Conservation (phyloP, 1,284 basidiomycete genomes). For the Ceratobasidium sp. region DNA sequence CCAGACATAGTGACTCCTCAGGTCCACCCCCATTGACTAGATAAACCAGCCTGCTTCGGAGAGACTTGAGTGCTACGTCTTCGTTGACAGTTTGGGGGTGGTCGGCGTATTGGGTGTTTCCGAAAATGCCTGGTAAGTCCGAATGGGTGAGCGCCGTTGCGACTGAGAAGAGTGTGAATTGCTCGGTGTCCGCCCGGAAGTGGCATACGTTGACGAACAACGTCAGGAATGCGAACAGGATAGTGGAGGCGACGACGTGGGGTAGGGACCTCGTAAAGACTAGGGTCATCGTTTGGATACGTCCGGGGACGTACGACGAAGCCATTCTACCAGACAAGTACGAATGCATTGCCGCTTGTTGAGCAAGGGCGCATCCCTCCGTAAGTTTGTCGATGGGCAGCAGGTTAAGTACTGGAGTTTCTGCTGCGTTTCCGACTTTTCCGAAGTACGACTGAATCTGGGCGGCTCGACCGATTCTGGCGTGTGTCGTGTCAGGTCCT, state of each 20-base stretch:
- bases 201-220: slow-evolving; percentile 33
- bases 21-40: no score
- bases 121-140: slow-evolving; percentile 23
- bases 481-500: neutral
- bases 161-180: slow-evolving; percentile 36
- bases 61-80: neutral
- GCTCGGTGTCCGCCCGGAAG: slow-evolving; percentile 26
- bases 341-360: slow-evolving; percentile 35
- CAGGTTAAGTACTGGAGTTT: slow-evolving; percentile 3
- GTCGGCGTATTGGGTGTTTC: neutral
- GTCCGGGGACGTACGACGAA: slow-evolving; percentile 26
- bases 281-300: slow-evolving; percentile 14
- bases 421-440: slow-evolving; percentile 3
- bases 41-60: neutral
- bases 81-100: neutral
- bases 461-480: neutral
- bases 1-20: no score
- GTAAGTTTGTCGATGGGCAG: slow-evolving; percentile 22
- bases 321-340: slow-evolving; percentile 31
- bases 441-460: slow-evolving; percentile 31
- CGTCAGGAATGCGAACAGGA: slow-evolving; percentile 24
- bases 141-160: slow-evolving; percentile 23
- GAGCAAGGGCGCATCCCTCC: slow-evolving; percentile 7
- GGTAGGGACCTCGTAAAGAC: slow-evolving; percentile 39
- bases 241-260: slow-evolving; percentile 25